Percentiles rank a stretch among this genome's conserved stretches.
Conservation (phyloP, 306 rosid species). For the Vachellia pachyceras region DNA sequence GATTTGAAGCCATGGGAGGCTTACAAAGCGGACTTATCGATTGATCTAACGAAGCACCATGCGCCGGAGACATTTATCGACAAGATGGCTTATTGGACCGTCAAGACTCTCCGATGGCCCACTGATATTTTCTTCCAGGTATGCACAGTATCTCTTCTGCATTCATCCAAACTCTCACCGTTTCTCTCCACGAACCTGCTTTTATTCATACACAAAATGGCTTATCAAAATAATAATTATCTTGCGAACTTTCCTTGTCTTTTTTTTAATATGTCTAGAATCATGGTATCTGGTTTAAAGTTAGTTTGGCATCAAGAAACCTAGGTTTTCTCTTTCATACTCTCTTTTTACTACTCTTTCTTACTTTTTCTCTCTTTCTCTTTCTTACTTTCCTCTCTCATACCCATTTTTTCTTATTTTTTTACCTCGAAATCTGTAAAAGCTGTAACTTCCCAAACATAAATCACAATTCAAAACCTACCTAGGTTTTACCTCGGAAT, state of each 20-base stretch:
- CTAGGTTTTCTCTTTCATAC: too few species aligned
- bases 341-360: too few species aligned
- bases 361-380: too few species aligned
- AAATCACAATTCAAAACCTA: too few species aligned
- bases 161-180: neutral
- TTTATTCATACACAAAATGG: neutral
- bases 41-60: conserved; percentile 75
- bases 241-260: neutral
- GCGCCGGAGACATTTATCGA: conserved; percentile 60
- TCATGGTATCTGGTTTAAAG: neutral
- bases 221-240: neutral
- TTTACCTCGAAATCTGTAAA: too few species aligned
- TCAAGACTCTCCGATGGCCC: conserved; percentile 65
- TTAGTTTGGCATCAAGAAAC: too few species aligned
- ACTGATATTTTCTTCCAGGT: conserved; percentile 82
- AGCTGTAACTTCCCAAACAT: too few species aligned
- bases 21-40: conserved; percentile 59
- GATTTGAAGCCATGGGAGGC: conserved; percentile 78
- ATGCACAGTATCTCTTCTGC: neutral
- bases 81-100: conserved; percentile 79
- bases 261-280: neutral
- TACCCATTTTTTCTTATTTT: too few species aligned
- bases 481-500: too few species aligned
- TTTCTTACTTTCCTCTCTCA: too few species aligned
- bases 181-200: neutral